Conservation (phyloP, 306 rosid species). For the Rubus idaeus region DNA sequence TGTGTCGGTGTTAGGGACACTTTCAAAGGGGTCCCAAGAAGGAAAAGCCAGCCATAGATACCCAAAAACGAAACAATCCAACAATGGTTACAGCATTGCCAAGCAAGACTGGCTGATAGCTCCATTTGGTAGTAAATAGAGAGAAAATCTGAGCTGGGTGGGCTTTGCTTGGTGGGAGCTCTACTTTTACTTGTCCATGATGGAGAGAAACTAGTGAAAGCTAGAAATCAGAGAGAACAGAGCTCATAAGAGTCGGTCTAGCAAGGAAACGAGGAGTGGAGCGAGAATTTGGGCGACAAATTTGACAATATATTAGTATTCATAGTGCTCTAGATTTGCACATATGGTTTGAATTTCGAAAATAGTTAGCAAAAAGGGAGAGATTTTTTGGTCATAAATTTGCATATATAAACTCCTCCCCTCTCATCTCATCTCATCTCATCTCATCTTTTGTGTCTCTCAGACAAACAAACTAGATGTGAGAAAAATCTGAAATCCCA, state of each 20-base stretch:
- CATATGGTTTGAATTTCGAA: conserved; percentile 35
- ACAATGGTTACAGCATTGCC: conserved; percentile 25
- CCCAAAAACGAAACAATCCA: conserved; percentile 36
- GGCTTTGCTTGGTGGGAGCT: conserved; percentile 2
- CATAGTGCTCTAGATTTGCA: conserved; percentile 56
- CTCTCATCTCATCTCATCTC: not conserved
- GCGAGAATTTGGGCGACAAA: conserved; percentile 63
- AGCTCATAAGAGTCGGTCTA: conserved; percentile 51
- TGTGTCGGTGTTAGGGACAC: not conserved
- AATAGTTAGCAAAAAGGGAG: not conserved
- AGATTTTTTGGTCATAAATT: conserved; percentile 20
- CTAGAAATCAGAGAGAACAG: conserved; percentile 12
- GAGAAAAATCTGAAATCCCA: conserved; percentile 44
- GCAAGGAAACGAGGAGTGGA: conserved; percentile 53
- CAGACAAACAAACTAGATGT: conserved; percentile 51
- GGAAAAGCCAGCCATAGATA: conserved; percentile 23
- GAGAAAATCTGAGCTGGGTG: conserved; percentile 24
- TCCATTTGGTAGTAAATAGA: conserved; percentile 37
- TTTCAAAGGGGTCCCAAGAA: conserved; percentile 13
- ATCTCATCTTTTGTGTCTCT: conserved; percentile 33
- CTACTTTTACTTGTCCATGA: not conserved
- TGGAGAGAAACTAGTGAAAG: conserved; percentile 25
- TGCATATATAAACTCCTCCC: not conserved
- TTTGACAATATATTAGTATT: conserved; percentile 23
- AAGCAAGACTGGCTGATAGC: conserved; percentile 26